Conservation (phyloP, 805 yeast genomes). For the Spathaspora gorwiae region DNA sequence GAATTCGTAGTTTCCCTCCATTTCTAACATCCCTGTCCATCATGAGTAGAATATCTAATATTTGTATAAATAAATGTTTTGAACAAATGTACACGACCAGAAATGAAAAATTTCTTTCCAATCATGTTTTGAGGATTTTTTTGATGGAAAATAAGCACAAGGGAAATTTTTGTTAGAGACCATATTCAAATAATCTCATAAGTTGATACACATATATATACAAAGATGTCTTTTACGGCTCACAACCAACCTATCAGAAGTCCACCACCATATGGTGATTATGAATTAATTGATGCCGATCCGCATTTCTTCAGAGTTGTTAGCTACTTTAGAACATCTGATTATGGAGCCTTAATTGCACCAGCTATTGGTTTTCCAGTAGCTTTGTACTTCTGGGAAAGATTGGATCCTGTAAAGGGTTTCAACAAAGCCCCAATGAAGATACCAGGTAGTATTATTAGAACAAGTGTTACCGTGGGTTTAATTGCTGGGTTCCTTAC, state of each 20-base stretch:
- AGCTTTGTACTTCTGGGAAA: constrained; percentile 39
- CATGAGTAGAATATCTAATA: too few relatives aligned
- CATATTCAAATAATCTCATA: too few relatives aligned
- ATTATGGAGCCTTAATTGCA: constrained; percentile 48
- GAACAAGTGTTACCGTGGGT: constrained; percentile 63
- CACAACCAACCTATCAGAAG: constrained; percentile 39
- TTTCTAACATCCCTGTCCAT: too few relatives aligned
- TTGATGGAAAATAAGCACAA: constrained; percentile 7
- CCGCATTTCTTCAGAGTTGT: constrained; percentile 74
- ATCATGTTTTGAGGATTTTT: constrained; percentile 32
- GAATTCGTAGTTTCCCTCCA: too few relatives aligned
- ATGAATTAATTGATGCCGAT: constrained; percentile 65
- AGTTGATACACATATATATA: not conserved
- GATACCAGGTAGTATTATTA: constrained; percentile 51
- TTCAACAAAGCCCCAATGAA: constrained; percentile 42
- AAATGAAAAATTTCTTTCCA: constrained; percentile 17
- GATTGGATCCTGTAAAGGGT: constrained; percentile 39
- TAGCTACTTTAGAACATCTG: constrained; percentile 65
- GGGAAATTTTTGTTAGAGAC: not conserved
- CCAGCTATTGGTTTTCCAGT: constrained; percentile 40
- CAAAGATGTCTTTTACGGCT: constrained; percentile 36
- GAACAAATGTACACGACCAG: not conserved
- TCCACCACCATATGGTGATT: constrained; percentile 33
- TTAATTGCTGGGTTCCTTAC: constrained; percentile 67
- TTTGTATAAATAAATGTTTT: too few relatives aligned